Percentiles rank a stretch among this genome's conserved stretches.
Evolutionary conservation across 768 basidiomycete species (phyloP).

Genomic region (Lyophyllum decastes): DNA sequence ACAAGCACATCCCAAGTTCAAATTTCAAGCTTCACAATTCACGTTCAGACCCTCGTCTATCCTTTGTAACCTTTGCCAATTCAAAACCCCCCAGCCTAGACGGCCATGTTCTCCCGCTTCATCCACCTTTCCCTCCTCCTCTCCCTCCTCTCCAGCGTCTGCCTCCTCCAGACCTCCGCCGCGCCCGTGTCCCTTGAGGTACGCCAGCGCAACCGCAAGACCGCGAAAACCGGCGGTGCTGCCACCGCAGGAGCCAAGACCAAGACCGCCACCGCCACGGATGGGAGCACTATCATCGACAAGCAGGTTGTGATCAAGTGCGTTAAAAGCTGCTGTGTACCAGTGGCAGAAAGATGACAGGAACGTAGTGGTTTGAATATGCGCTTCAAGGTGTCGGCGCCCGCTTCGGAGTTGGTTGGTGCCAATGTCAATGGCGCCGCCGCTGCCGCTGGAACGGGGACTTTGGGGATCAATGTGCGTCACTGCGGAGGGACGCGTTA

Average conservation of each 20-base stretch:
- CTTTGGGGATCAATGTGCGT: conserved; percentile 23
- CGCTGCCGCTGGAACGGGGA: conserved; percentile 13
- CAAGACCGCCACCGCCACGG: conserved; percentile 11
- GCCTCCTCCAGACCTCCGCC: background rate
- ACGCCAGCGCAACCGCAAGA: conserved; percentile 12
- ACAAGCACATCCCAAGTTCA: no score
- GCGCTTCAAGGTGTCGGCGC: conserved; percentile 30
- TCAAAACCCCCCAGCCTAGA: background rate
- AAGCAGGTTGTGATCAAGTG: conserved; percentile 27
- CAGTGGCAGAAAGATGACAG: background rate
- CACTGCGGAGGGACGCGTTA: background rate
- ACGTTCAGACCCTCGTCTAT: background rate
- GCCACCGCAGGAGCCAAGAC: conserved; percentile 2
- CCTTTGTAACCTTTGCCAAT: background rate
- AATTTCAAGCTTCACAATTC: no score
- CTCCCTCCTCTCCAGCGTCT: background rate
- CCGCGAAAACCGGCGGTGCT: conserved; percentile 9
- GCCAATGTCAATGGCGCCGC: conserved; percentile 6
- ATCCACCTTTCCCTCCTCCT: conserved; percentile 4
- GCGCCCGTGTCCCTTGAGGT: conserved; percentile 1
- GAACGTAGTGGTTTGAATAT: conserved; percentile 22
- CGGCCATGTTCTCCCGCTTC: background rate
- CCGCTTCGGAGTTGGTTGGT: conserved; percentile 22
- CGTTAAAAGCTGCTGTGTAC: background rate
- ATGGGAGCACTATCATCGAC: conserved; percentile 28